A percentile compares a stretch with the other conserved stretches of the same genome.
These are phyloP conservation scores for Paecilomyces dactylethromorphus DNA, from an alignment of 2,329 filamentous ascomycete genomes.

Conservation along the genomic window DNA sequence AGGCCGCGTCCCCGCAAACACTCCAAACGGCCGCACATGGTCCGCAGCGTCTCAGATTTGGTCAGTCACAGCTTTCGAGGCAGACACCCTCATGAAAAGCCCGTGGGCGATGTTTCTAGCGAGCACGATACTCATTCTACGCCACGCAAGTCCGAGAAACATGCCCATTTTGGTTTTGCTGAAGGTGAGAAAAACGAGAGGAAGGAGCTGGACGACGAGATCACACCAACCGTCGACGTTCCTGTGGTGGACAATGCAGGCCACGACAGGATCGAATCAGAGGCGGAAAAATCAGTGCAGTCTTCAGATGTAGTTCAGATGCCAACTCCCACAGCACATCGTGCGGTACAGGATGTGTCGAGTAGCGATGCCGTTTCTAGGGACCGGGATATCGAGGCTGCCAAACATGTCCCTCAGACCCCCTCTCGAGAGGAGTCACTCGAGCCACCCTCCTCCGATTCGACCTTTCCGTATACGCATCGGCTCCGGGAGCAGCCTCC, in stretches of 20 bases:
- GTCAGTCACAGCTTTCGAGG: conserved; percentile 29
- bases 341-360: conserved; percentile 1
- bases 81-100: conserved; percentile 18
- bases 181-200: conserved; percentile 22
- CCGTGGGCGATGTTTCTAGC: conserved; percentile 8
- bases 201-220: conserved; percentile 4
- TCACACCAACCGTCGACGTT: background rate
- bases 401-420: conserved; percentile 13
- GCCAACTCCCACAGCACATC: conserved; percentile 4
- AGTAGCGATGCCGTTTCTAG: background rate
- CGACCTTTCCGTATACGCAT: conserved; percentile 57
- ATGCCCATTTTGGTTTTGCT: conserved; percentile 54
- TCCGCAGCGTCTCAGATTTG: conserved; percentile 31
- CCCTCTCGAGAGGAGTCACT: conserved; percentile 25
- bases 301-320: conserved; percentile 8
- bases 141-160: conserved; percentile 23
- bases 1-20: conserved; percentile 53
- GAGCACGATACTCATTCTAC: conserved; percentile 6
- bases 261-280: background rate
- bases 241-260: background rate
- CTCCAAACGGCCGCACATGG: conserved; percentile 28
- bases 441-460: conserved; percentile 18
- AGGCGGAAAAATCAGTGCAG: conserved; percentile 8
- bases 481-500: conserved; percentile 60
- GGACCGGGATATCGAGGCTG: conserved; percentile 23